A percentile compares a stretch with the other conserved stretches of the same genome.
Conservation (phyloP, 2,329 filamentous ascomycete genomes). For the Sporothrix dimorphospora region DNA sequence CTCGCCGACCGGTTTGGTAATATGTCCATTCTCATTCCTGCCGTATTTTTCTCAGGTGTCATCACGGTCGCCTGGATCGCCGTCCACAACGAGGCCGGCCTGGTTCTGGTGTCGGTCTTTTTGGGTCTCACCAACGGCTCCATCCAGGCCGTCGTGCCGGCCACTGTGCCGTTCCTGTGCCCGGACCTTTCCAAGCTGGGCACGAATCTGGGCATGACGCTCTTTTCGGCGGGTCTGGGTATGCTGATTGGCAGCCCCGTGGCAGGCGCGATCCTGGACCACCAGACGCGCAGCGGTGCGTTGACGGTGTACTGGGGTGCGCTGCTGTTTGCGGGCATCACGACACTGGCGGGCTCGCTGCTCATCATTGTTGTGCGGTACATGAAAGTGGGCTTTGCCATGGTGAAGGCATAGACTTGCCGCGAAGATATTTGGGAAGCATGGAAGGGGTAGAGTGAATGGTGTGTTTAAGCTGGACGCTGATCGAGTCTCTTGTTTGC, state of each 20-base stretch:
- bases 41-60: slow-evolving; percentile 23
- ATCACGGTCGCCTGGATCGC: slow-evolving; percentile 35
- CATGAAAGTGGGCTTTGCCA: slow-evolving; percentile 25
- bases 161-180: slow-evolving; percentile 43
- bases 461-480: background rate
- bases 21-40: slow-evolving; percentile 26
- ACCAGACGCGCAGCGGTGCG: background rate
- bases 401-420: slow-evolving; percentile 24
- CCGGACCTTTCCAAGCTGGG: slow-evolving; percentile 45
- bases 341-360: slow-evolving; percentile 11
- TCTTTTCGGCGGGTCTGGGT: slow-evolving; percentile 48
- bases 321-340: slow-evolving; percentile 24
- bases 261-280: slow-evolving; percentile 50
- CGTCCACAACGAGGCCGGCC: slow-evolving; percentile 37
- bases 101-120: slow-evolving; percentile 41
- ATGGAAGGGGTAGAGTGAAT: background rate
- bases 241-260: slow-evolving; percentile 55
- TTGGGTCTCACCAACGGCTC: slow-evolving; percentile 41
- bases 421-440: background rate
- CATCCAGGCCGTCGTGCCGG: slow-evolving; percentile 46
- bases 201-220: slow-evolving; percentile 49
- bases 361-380: slow-evolving; percentile 18
- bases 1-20: slow-evolving; percentile 29
- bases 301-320: slow-evolving; percentile 24
- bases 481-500: background rate